Percentiles rank a stretch among this genome's conserved stretches.
phyloP scores from a whole-genome alignment of 1,139 yeast species.

The Debaryomyces coudertii region DNA sequence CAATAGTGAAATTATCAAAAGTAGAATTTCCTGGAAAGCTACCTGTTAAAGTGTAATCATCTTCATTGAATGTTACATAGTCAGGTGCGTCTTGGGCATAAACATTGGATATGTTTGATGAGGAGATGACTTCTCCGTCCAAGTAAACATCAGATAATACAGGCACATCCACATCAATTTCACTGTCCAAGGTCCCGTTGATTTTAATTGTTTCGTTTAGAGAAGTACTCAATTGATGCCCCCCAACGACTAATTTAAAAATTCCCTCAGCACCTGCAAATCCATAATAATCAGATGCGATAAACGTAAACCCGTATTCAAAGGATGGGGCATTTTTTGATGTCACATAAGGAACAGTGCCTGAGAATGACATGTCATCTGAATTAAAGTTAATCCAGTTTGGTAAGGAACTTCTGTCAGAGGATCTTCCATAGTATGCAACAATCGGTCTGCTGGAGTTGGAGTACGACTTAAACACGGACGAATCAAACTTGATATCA shows the following conservation, averaged over 20 bases:
- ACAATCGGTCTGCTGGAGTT: conserved; percentile 51
- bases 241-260: conserved; percentile 81
- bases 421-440: conserved; percentile 83
- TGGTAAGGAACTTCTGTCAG: conserved; percentile 85
- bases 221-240: conserved; percentile 76
- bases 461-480: conserved; percentile 53
- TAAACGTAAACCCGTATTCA: conserved; percentile 68
- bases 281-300: conserved; percentile 80
- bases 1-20: conserved; percentile 54
- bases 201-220: conserved; percentile 54
- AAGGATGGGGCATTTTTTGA: conserved; percentile 87
- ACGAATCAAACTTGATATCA: conserved; percentile 59
- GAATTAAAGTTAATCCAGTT: conserved; percentile 80
- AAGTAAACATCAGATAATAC: conserved; percentile 54
- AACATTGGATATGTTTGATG: conserved; percentile 58
- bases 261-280: conserved; percentile 71
- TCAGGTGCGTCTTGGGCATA: conserved; percentile 52
- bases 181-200: conserved; percentile 67
- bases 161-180: conserved; percentile 64
- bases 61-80: conserved; percentile 57
- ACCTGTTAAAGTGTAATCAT: conserved; percentile 56
- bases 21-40: conserved; percentile 53
- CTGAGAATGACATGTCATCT: conserved; percentile 67
- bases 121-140: conserved; percentile 55
- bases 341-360: conserved; percentile 85